phyloP scores from a whole-genome alignment of 2,329 filamentous ascomycete species.

The Tolypocladium sp. region DNA sequence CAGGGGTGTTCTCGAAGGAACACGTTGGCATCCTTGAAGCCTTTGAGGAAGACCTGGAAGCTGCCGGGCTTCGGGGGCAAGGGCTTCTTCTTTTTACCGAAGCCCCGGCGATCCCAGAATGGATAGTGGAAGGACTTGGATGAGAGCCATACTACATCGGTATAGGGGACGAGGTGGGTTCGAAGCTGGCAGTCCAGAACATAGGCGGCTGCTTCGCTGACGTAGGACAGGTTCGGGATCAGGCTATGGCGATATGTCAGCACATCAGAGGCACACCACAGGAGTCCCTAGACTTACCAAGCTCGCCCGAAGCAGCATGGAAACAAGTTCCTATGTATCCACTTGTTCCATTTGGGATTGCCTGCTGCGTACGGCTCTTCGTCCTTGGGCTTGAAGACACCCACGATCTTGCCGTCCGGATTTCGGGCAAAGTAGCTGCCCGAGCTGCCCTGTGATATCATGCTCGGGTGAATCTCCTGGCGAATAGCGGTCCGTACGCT shows the following conservation, averaged over 20 bases:
- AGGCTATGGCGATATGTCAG: conserved; percentile 37
- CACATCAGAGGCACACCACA: neutral
- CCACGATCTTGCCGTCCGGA: conserved; percentile 84
- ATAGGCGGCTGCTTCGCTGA: conserved; percentile 95
- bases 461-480: conserved; percentile 81
- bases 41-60: conserved; percentile 95
- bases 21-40: conserved; percentile 93
- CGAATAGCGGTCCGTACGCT: conserved; percentile 87
- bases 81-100: conserved; percentile 77
- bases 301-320: conserved; percentile 95
- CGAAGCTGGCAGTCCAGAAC: conserved; percentile 84
- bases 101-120: conserved; percentile 88
- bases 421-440: conserved; percentile 97
- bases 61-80: conserved; percentile 87
- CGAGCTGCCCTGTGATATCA: conserved; percentile 96
- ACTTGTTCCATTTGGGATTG: conserved; percentile 99
- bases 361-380: conserved; percentile 95
- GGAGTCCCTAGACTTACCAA: conserved; percentile 43
- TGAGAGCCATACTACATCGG: conserved; percentile 85
- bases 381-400: conserved; percentile 98
- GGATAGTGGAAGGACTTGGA: conserved; percentile 98
- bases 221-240: conserved; percentile 95
- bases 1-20: conserved; percentile 93
- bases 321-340: conserved; percentile 96
- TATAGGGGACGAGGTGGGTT: conserved; percentile 91